Percentiles rank a stretch among this genome's conserved stretches.
These are phyloP conservation scores for Fusarium guadeloupense DNA, from an alignment of 2,329 filamentous ascomycete genomes.

Conservation along the genomic window DNA sequence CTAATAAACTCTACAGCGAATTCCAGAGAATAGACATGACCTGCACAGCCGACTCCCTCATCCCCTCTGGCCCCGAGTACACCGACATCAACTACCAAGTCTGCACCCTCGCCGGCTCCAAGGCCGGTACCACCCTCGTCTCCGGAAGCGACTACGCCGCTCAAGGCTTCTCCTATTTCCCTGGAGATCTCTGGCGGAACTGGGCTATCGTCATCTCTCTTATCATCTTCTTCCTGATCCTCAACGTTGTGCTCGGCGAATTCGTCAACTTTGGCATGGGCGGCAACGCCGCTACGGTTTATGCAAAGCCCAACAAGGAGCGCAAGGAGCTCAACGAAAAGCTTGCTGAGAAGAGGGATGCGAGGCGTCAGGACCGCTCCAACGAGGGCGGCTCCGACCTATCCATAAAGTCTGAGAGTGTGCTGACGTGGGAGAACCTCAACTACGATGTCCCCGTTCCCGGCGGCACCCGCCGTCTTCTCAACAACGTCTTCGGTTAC, in stretches of 20 bases:
- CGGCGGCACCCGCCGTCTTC: conserved; percentile 63
- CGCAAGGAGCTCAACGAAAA: conserved; percentile 71
- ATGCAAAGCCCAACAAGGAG: conserved; percentile 74
- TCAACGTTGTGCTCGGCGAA: conserved; percentile 83
- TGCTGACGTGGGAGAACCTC: conserved; percentile 88
- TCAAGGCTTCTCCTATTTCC: conserved; percentile 72
- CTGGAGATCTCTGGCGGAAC: conserved; percentile 79
- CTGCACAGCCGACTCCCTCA: conserved; percentile 72
- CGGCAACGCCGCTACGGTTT: conserved; percentile 83
- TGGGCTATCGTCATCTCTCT: conserved; percentile 82
- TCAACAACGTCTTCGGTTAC: conserved; percentile 70
- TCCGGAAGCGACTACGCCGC: conserved; percentile 75
- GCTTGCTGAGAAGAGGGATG: conserved; percentile 67
- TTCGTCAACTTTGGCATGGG: conserved; percentile 80
- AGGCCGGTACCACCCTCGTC: conserved; percentile 69
- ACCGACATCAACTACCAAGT: conserved; percentile 77
- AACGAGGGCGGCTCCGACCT: conserved; percentile 60
- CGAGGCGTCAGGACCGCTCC: conserved; percentile 58
- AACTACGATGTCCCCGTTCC: conserved; percentile 77
- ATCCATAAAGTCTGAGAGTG: conserved; percentile 66
- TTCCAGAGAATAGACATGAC: conserved; percentile 75
- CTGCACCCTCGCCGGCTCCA: conserved; percentile 80
- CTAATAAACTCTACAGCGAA: conserved; percentile 54
- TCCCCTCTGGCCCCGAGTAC: conserved; percentile 78
- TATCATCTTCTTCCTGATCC: conserved; percentile 76